These are phyloP conservation scores for Lobulomyces angularis DNA, from an alignment of 192 early-diverging fungal genomes.

Conservation along the genomic window DNA sequence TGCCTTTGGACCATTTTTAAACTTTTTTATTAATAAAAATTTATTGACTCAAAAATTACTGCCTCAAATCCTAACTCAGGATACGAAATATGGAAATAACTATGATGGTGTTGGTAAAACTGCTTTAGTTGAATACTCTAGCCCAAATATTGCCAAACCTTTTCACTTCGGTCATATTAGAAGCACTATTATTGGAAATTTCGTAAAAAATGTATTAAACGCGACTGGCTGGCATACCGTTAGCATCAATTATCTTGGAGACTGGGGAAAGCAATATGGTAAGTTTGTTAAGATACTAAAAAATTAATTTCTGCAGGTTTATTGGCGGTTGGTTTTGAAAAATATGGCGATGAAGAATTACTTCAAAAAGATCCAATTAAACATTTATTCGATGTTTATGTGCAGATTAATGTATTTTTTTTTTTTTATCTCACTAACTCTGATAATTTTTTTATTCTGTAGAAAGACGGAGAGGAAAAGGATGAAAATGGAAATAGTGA, in stretches of 20 bases:
- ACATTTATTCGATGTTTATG: conserved; percentile 88
- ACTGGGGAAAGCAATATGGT: conserved; percentile 99
- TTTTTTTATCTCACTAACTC: not conserved
- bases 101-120: conserved; percentile 38
- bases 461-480: conserved; percentile 27
- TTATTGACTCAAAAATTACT: conserved; percentile 6
- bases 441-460: conserved; percentile 1
- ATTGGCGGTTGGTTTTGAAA: conserved; percentile 77
- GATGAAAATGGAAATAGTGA: not conserved
- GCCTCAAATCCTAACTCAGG: conserved; percentile 6
- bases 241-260: conserved; percentile 93
- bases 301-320: conserved; percentile 36
- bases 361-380: conserved; percentile 71
- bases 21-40: conserved; percentile 15
- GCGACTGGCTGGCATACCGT: conserved; percentile 86
- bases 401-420: conserved; percentile 57
- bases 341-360: conserved; percentile 67
- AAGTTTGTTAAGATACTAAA: conserved; percentile 13
- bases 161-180: conserved; percentile 98
- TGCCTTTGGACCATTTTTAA: conserved; percentile 13
- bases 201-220: conserved; percentile 67
- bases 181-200: conserved; percentile 93
- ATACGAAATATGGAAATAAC: conserved; percentile 12
- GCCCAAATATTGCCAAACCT: conserved; percentile 97
- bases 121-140: conserved; percentile 82